Base-by-base conservation (phyloP, 495 filamentous ascomycete species). In the Aspergillus homomorphus region DNA sequence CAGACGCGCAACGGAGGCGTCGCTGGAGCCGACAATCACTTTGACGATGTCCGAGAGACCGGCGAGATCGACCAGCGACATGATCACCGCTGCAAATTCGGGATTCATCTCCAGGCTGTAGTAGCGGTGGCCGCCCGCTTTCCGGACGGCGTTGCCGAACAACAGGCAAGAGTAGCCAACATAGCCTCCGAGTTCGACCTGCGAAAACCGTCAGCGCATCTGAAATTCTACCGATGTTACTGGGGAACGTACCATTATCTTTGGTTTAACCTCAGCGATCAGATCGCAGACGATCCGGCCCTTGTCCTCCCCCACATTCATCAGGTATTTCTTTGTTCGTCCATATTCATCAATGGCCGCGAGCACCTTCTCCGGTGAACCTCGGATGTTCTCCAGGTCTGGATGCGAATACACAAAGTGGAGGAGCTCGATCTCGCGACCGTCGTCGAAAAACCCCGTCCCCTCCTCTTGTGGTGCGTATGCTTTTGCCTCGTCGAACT, bases 271-370 rank as follows among this genome's bases (percentile, higher is more conserved):
- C 51, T 82, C 64, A 1, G 64, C 61, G 57, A 89, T 87, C 4
- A 84, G 58, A 46, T 59, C 24, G 2, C 73, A 71, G 6, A 90
- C 77, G n/a, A 87, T 82, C 42, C 71, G 73, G 38, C 85, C 87
- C 60, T 91, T 91, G 61, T 82, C 67, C 48, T 84, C 75, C 23
- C 88, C 87, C 21, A 91, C 77, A 60, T 89, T 90, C 85, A 89
- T 90, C 12, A 90, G 75, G 2, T 26, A 55, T 44, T 86, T 84
- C 41, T 77, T 71, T 2, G 79, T 80, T 21, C 73, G 68, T 19
- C 72, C 84, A 66, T 76, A 91, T 20, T 84, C 80, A 63, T 90
- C 88, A 59, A 91, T 89, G 16, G 76, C 81, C 20, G 73, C 60
- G 0, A 90, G 74, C 18, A 91, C 76, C 24, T 64, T 71, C 3